Percentiles rank a stretch among this genome's conserved stretches.
These are phyloP conservation scores for Malassezia restricta DNA, from an alignment of 1,284 basidiomycete genomes.

Conservation along the genomic window DNA sequence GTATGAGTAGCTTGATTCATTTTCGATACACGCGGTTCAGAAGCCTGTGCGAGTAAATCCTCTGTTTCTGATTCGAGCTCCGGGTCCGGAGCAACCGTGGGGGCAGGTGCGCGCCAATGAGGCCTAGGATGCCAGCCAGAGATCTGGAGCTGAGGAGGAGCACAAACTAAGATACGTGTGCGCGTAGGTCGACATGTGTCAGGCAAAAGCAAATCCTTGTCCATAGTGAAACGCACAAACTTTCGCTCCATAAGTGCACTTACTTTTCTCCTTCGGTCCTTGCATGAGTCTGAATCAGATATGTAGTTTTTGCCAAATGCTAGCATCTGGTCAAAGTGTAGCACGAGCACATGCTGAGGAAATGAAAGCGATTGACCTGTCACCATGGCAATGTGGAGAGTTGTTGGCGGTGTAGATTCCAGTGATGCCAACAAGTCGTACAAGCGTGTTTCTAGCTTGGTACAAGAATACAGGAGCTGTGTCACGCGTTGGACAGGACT, in stretches of 20 bases:
- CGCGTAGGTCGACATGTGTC: conserved; percentile 15
- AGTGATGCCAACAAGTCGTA: neutral
- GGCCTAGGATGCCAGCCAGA: conserved; percentile 23
- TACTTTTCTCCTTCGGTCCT: conserved; percentile 20
- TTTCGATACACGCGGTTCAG: neutral
- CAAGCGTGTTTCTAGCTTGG: neutral
- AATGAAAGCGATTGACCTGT: conserved; percentile 5
- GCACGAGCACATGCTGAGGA: neutral
- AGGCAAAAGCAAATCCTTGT: conserved; percentile 11
- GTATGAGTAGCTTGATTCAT: neutral
- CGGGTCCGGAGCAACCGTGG: neutral
- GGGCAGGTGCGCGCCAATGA: conserved; percentile 8
- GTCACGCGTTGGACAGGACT: neutral
- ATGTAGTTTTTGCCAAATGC: neutral
- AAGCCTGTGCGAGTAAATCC: neutral
- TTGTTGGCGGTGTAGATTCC: neutral
- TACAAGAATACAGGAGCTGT: neutral
- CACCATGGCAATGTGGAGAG: conserved; percentile 3
- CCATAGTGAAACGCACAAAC: conserved; percentile 22
- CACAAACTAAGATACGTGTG: conserved; percentile 22
- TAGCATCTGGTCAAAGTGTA: neutral
- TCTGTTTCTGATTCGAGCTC: neutral
- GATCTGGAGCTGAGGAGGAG: conserved; percentile 18
- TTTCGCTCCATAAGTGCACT: conserved; percentile 24
- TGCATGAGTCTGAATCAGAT: conserved; percentile 6